These are phyloP conservation scores for Brassica napus DNA, from an alignment of 345 rosid genomes.

Conservation along the genomic window Da-Ae NC_063443.1:8423501-8424000, in stretches of 20 bases:
- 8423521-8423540: background rate
- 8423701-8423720: conserved; percentile 25
- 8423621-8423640: background rate
- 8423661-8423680: conserved; percentile 6
- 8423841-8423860: conserved; percentile 34
- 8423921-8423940: conserved; percentile 30
- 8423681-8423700: conserved; percentile 21
- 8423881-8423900: conserved; percentile 30
- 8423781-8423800: conserved; percentile 23
- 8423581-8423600: background rate
- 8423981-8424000: conserved; percentile 26
- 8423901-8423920: conserved; percentile 27
- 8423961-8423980: conserved; percentile 8
- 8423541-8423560: background rate
- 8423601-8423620: conserved; percentile 18
- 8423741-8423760: conserved; percentile 49
- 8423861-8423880: conserved; percentile 37
- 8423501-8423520: background rate
- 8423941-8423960: conserved; percentile 23
- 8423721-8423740: conserved; percentile 23
- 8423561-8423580: conserved; percentile 22
- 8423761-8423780: conserved; percentile 41
- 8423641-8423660: background rate
- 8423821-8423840: conserved; percentile 24
- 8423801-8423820: conserved; percentile 12